Base-by-base conservation (phyloP, 345 rosid species). In the Draba incana region DNA sequence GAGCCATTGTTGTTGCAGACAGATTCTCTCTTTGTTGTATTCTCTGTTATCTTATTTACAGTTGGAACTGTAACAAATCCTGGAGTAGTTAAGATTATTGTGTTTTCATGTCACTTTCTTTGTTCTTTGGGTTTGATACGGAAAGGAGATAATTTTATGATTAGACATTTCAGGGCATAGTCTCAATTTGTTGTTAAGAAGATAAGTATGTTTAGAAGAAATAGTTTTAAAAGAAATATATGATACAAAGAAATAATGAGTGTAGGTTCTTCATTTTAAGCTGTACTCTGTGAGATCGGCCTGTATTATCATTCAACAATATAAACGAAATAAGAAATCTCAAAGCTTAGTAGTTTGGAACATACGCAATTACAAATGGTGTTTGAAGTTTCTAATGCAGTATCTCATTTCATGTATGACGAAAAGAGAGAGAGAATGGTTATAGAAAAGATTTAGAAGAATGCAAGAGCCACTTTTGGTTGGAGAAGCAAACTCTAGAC, bases 11-110 rank as follows among this genome's bases (percentile, higher is more conserved):
- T 55, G 57, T 54, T 48, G 50, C 52, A 57, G 51, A 64, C 39
- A n/a, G 45, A 69, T 69, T 52, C 57, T 68, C 47, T 37, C 4
- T 46, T 63, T 63, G 75, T 52, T 70, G 62, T 70, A 52, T 52
- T 31, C 27, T 30, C 37, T 60, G 51, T 51, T 23, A 45, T 57
- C 56, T 12, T 38, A 4, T 15, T 38, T 15, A 54, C 65, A 39
- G 66, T 20, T 50, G 65, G 8, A 58, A 39, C 35, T 9, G 12
- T 23, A 31, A 24, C 38, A 27, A 46, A 23, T 56, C 55, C 47
- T 45, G 33, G 9, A 55, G 31, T 55, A 44, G 62, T 20, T 20
- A 12, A 52, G 8, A 42, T 38, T 6, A 30, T 62, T 16, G 30
- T 31, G 30, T 16, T 10, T 33, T 33, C 53, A 45, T 45, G 3